Conservation (phyloP, 2,329 filamentous ascomycete genomes). For the Fusarium veterinarium region DNA sequence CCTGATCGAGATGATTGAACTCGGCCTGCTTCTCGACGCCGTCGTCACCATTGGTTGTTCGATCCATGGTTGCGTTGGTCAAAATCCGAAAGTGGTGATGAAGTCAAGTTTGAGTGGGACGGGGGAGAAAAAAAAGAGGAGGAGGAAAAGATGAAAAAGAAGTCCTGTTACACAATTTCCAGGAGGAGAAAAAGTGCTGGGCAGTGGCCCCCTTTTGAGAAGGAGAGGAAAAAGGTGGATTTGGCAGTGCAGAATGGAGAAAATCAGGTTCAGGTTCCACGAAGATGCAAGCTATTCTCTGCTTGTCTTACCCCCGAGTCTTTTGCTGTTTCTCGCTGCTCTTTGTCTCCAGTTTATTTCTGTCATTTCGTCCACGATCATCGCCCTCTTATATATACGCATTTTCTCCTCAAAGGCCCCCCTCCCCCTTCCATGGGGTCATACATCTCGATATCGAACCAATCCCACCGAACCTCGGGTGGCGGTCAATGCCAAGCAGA, state of each 20-base stretch:
- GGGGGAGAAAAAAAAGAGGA: background rate
- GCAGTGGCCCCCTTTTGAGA: conserved; percentile 23
- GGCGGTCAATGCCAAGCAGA: conserved; percentile 33
- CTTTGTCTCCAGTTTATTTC: conserved; percentile 26
- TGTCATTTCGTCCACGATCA: conserved; percentile 16
- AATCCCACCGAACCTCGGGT: conserved; percentile 44
- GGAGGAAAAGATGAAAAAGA: background rate
- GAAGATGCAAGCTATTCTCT: conserved; percentile 20
- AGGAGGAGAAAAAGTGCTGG: conserved; percentile 15
- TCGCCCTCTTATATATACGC: conserved; percentile 15
- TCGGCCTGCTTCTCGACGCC: conserved; percentile 44
- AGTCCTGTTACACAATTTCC: conserved; percentile 27
- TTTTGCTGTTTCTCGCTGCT: background rate
- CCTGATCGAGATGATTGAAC: conserved; percentile 40
- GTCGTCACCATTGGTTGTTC: conserved; percentile 23
- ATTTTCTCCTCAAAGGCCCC: background rate
- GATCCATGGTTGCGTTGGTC: conserved; percentile 40
- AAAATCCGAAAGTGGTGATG: background rate
- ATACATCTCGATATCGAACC: conserved; percentile 25
- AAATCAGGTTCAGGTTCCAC: conserved; percentile 15
- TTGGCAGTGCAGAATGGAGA: background rate
- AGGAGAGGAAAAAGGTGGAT: background rate
- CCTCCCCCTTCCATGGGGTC: background rate
- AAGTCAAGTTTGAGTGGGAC: background rate
- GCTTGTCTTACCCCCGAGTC: conserved; percentile 15